These are phyloP conservation scores for Botrytis pseudocinerea DNA, from an alignment of 2,329 filamentous ascomycete genomes.

Conservation along the genomic window DNA sequence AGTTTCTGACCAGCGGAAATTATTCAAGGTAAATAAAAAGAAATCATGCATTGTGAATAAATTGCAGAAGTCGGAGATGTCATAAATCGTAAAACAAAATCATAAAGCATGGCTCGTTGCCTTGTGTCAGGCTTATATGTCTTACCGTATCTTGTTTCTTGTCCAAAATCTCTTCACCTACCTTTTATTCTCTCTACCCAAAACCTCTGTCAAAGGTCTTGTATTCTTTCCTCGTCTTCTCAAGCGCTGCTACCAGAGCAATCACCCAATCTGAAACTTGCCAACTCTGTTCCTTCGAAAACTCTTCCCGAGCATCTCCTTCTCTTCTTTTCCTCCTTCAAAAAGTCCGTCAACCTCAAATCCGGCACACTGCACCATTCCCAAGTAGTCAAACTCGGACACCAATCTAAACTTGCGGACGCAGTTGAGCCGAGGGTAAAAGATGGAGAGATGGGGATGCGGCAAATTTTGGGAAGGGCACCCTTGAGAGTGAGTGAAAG, in stretches of 20 bases:
- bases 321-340: neutral
- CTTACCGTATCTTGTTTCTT: neutral
- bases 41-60: neutral
- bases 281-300: neutral
- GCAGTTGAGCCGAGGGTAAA: neutral
- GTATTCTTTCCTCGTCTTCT: neutral
- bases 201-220: neutral
- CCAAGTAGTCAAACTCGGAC: neutral
- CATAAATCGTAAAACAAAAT: neutral
- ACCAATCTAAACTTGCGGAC: neutral
- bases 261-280: neutral
- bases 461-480: neutral
- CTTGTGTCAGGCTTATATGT: neutral
- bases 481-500: too few species aligned
- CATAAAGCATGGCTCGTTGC: neutral
- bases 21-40: neutral
- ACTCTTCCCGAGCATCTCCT: neutral
- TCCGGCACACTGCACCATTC: conserved; percentile 19
- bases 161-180: neutral
- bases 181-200: neutral
- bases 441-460: neutral
- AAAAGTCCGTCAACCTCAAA: neutral
- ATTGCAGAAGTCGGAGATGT: neutral
- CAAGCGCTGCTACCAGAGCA: neutral
- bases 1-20: neutral